Evolutionary conservation across 805 yeast genomes (phyloP).

Genomic region (Kodamaea kaohsiungensis): DNA sequence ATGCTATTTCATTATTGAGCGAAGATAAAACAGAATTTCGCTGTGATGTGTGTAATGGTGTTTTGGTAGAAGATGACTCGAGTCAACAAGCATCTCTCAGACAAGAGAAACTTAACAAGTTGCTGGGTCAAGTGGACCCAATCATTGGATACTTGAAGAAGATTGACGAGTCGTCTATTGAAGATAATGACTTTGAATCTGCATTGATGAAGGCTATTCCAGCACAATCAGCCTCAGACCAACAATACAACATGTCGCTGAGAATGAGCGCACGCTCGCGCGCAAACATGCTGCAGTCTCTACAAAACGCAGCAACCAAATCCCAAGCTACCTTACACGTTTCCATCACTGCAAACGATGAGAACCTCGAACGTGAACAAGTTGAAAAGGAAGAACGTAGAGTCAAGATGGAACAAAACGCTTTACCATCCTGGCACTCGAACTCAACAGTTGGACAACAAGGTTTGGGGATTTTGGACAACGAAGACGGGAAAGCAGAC

Average conservation of each 20-base stretch:
- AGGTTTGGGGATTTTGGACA: constrained; percentile 55
- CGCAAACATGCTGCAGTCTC: constrained; percentile 31
- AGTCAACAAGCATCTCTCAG: constrained; percentile 77
- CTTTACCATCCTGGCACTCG: constrained; percentile 95
- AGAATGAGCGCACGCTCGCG: constrained; percentile 32
- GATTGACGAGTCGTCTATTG: constrained; percentile 41
- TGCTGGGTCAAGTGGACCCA: constrained; percentile 90
- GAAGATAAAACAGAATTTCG: constrained; percentile 79
- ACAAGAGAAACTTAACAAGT: constrained; percentile 75
- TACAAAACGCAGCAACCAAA: constrained; percentile 54
- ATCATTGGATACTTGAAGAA: constrained; percentile 75
- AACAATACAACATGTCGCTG: constrained; percentile 66
- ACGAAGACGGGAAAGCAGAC: constrained; percentile 37
- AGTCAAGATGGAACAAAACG: constrained; percentile 81
- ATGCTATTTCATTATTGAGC: constrained; percentile 79
- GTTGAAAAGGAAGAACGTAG: constrained; percentile 66
- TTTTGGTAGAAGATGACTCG: constrained; percentile 83
- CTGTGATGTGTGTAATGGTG: constrained; percentile 81
- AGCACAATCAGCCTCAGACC: constrained; percentile 67
- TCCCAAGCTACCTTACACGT: constrained; percentile 88
- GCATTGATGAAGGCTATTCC: constrained; percentile 84
- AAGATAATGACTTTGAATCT: constrained; percentile 42
- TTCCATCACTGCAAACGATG: constrained; percentile 85
- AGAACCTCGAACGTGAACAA: constrained; percentile 64
- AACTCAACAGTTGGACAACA: constrained; percentile 83